Evolutionary conservation across 2,329 filamentous ascomycete species (phyloP), one percentile per base, ranked within the genome.

Genomic region (Aspergillus sp.): DNA sequence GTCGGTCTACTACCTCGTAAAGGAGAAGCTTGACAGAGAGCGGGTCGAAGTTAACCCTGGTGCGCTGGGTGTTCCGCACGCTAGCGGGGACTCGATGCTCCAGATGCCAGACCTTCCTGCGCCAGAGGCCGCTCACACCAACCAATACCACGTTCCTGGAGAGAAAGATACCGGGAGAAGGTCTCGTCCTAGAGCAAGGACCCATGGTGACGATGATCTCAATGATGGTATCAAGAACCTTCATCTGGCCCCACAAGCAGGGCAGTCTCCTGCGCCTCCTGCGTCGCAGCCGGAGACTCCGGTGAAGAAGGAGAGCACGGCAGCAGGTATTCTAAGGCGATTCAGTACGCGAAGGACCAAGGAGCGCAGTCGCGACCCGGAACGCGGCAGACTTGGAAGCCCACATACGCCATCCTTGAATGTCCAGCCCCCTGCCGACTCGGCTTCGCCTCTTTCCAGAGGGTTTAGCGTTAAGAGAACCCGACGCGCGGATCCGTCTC

Each of bases 1-100:
- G 7, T 98, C 95, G 1, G 89, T 99, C 13, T 99, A 99, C 76
- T 96, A 96, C 70, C 85, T 99, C 3, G 95, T 97, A n/a, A 89
- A 87, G 67, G 95, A 99, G 80, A 98, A 98, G 79, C 87, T 92
- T 65, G 91, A 96, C 53, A 87, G 91, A 38, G 93, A 98, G 70
- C 78, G 81, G 49, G 72, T 79, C 23, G 84, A 87, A 67, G 74
- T 78, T 39, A 88, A 87, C 61, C 85, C 88, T 52, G 85, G 87
- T 21, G 84, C 84, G 58, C 71, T 84, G 28, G 80, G 81, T 19
- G 80, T 89, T 70, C 85, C 85, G 15, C 81, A 82, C 39, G 78
- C 81, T 47, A 79, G 87, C 23, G 81, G 82, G 45, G 84, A 89
- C 54, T 80, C 81, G 57, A 78, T 84, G 7, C 75, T 89, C 54